phyloP scores from a whole-genome alignment of 805 yeast genomes.

The Pichia ethanolica region DNA sequence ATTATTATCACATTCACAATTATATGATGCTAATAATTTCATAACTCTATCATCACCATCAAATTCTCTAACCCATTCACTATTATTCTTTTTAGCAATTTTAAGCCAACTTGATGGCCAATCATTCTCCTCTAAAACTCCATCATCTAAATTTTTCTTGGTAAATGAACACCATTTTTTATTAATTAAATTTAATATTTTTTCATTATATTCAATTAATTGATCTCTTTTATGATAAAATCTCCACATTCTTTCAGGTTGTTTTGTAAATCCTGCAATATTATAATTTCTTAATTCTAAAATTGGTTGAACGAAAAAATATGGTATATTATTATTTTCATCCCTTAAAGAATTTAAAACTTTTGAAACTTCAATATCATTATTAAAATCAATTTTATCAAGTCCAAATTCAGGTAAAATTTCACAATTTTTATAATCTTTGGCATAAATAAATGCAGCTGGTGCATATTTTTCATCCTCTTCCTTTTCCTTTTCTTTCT shows the following conservation, averaged over 20 bases:
- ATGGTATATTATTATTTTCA: conserved; percentile 37
- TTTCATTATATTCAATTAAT: conserved; percentile 24
- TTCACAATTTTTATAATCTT: conserved; percentile 45
- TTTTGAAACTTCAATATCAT: conserved; percentile 1
- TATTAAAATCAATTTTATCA: conserved; percentile 2
- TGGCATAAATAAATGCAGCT: conserved; percentile 56
- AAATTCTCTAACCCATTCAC: conserved; percentile 85
- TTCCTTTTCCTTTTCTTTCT: conserved; percentile 22
- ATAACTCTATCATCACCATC: conserved; percentile 62
- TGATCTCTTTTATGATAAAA: conserved; percentile 69
- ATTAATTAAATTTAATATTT: conserved; percentile 18
- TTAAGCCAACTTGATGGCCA: conserved; percentile 88
- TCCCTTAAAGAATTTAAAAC: conserved; percentile 25
- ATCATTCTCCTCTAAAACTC: conserved; percentile 62
- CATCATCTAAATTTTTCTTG: conserved; percentile 34
- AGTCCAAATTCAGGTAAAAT: conserved; percentile 55
- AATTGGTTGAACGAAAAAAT: conserved; percentile 69
- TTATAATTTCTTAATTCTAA: conserved; percentile 71
- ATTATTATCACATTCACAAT: conserved; percentile 17
- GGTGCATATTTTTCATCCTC: conserved; percentile 24
- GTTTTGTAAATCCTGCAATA: conserved; percentile 66
- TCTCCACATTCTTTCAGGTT: conserved; percentile 69
- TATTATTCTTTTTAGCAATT: conserved; percentile 59
- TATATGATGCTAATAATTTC: conserved; percentile 42
- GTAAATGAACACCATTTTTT: conserved; percentile 50